phyloP scores from a whole-genome alignment of 169 alveolate genomes.

The Plasmodium gonderi region DNA sequence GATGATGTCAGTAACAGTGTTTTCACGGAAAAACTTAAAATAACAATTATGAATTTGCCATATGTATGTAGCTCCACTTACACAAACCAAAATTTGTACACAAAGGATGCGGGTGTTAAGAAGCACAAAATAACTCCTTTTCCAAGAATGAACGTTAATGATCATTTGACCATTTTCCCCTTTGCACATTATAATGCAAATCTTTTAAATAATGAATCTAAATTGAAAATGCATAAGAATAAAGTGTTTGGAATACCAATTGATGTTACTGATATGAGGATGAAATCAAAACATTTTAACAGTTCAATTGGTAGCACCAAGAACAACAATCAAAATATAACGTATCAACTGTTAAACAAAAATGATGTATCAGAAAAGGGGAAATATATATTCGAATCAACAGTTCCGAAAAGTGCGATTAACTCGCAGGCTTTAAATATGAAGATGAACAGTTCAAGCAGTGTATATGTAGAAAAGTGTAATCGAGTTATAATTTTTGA shows the following conservation, averaged over 20 bases:
- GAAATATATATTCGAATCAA: not conserved
- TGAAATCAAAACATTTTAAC: slow-evolving; percentile 1
- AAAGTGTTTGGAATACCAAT: slow-evolving; percentile 10
- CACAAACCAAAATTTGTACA: slow-evolving; percentile 1
- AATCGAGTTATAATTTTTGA: slow-evolving; percentile 80
- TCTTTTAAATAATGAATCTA: not conserved
- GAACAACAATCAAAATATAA: not conserved
- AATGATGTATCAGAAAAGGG: not conserved
- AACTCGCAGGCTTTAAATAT: not conserved
- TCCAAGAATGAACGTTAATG: not conserved
- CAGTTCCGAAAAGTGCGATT: not conserved
- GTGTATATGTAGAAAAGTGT: slow-evolving; percentile 44
- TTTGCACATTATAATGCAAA: not conserved
- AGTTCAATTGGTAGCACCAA: not conserved
- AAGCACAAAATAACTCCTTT: not conserved
- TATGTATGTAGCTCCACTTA: slow-evolving; percentile 1
- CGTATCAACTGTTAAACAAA: not conserved
- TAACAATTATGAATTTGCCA: slow-evolving; percentile 40
- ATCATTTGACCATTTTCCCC: not conserved
- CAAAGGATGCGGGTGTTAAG: slow-evolving; percentile 10
- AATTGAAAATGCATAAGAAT: slow-evolving; percentile 20
- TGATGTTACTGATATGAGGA: not conserved
- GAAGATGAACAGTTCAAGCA: not conserved
- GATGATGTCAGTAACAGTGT: not conserved
- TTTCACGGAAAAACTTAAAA: not conserved